These are phyloP conservation scores for Agapanthus africanus DNA, from an alignment of 106 monocot genomes.

Conservation along the genomic window DNA sequence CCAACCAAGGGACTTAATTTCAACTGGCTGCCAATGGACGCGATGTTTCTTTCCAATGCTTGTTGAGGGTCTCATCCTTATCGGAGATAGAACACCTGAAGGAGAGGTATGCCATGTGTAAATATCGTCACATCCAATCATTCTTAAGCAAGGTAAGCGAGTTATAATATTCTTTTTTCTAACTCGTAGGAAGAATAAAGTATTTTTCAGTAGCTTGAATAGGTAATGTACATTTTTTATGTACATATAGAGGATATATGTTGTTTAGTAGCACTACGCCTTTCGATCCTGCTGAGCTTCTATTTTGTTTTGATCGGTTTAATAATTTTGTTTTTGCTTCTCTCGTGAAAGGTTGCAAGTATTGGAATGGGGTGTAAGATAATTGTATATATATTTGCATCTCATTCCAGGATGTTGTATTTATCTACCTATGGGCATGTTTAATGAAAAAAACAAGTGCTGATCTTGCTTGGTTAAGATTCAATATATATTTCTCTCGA, in stretches of 20 bases:
- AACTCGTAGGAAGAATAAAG: background rate
- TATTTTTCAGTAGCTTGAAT: background rate
- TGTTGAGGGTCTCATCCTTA: slow-evolving; percentile 50
- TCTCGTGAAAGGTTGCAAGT: background rate
- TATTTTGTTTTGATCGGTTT: background rate
- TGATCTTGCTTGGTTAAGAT: too few species aligned
- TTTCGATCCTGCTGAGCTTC: background rate
- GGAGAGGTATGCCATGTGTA: slow-evolving; percentile 34
- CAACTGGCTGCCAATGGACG: slow-evolving; percentile 55
- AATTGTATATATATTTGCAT: background rate
- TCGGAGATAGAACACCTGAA: slow-evolving; percentile 41
- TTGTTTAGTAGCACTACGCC: too few species aligned
- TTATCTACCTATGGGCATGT: too few species aligned
- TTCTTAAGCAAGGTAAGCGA: background rate
- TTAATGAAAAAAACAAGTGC: too few species aligned
- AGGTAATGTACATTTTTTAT: slow-evolving; percentile 1
- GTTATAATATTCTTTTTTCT: slow-evolving; percentile 1
- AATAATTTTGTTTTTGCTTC: background rate
- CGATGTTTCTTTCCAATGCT: slow-evolving; percentile 49
- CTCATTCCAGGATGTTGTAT: too few species aligned
- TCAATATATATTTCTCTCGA: too few species aligned
- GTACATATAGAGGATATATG: slow-evolving; percentile 7
- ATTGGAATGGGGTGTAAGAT: background rate
- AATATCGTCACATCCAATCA: slow-evolving; percentile 1
- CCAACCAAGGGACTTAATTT: slow-evolving; percentile 30